Base-by-base conservation (phyloP, 345 rosid genomes). In the Sapria himalayana region DNA sequence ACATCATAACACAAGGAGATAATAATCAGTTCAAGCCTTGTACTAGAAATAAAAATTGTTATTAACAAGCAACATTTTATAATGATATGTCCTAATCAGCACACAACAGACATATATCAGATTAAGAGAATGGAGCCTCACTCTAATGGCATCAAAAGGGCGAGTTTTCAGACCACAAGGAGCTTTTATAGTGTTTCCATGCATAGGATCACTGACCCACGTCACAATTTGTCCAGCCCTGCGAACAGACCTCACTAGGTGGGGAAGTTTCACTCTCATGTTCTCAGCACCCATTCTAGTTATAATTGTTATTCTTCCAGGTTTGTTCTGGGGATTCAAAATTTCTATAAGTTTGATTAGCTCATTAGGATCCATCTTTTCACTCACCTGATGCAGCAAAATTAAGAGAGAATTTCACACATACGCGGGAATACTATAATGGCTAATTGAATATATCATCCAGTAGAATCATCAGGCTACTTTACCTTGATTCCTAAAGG, bases 191-290 rank as follows among this genome's bases (percentile, higher is more conserved):
- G 94, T 82, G 79, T 82, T 82, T 44, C 94, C 94, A 31, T 82
- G 94, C 94, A 82, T 78, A 35, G 94, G 94, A 60, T 82, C 94
- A 52, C 92, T 78, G 51, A 82, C 86, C 92, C 94, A 82, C 14
- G 92, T 78, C 51, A 78, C 92, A 52, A 78, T 78, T 51, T 65
- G 92, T 33, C 94, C 92, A 13, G 86, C 76, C 5, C 73, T 34
- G 11, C 84, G 72, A 11, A 78, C 86, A 14, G 84, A 92, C 60
- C 92, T 61, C 7, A 82, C 76, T 45, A 82, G 58, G 67, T 82
- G 72, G 33, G 94, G 94, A 60, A 82, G 84, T 47, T 82, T 82
- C 51, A 82, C 94, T 54, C 94, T 69, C 94, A 78, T 82, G 66
- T 82, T 78, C 66, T 81, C 94, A 18, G 94, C 91, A 41, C 94